Evolutionary conservation across 176 grass and related monocot species (phyloP), one percentile per base, ranked within the genome.

Genomic region (Lolium perenne): DNA sequence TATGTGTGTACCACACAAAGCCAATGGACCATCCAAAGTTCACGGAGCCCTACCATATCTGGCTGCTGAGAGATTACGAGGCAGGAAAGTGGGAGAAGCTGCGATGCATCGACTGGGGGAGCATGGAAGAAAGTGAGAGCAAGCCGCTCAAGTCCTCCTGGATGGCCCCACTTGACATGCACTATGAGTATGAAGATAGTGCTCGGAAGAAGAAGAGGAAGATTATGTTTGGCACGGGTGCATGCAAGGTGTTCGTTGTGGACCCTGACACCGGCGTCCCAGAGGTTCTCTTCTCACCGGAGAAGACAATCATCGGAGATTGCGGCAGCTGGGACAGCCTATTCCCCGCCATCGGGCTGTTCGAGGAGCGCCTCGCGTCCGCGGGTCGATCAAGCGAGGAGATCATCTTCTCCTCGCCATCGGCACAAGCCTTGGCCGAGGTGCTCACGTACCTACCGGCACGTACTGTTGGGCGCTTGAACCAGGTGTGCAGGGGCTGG

Each of bases 1-100:
- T 77, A 20, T 77, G 50, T 6, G 50, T n/a, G 25, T 55, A 51
- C 25, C 74, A 77, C 41, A 4, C 40, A 46, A 71, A 11, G 20
- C 17, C 17, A 4, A 71, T 1, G 2, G 67, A 21, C 9, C 8
- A 20, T 71, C 38, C 38, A 20, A 18, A 71, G 1, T 71, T 71
- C 22, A 20, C 40, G 18, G 3, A 72, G 8, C 74, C 74, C 17
- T 77, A 56, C 74, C 22, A 63, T 5, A 66, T 66, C 23, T 80
- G 78, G 78, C n/a, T 64, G 21, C 41, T 65, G 15, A 80, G 43
- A 61, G 78, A 80, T 23, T 64, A 80, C 59, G 41, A 64, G 59
- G 78, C 41, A 7, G 41, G n/a, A 5, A 15, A 9, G 45, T 80
- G 59, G 78, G 78, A 80, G 43, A 80, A 45, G 15, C 40, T 80